phyloP scores from a whole-genome alignment of 163 green algal genomes.

The Volvox carteri region DNA sequence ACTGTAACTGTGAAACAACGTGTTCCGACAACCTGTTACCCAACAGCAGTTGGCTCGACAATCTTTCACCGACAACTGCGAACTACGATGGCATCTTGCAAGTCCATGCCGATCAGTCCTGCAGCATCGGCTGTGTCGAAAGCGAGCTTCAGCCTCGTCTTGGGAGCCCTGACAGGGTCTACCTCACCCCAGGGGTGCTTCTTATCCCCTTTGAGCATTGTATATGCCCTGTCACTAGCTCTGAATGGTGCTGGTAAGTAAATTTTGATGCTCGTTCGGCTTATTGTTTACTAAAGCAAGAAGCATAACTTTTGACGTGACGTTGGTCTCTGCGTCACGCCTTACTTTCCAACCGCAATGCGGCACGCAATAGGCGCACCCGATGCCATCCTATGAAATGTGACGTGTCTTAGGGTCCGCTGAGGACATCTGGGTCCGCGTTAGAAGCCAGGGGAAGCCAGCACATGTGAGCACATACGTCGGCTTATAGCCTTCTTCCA shows the following conservation, averaged over 20 bases:
- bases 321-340: too few species aligned
- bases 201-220: conserved; percentile 36
- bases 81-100: conserved; percentile 1
- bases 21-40: too few species aligned
- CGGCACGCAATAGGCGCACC: too few species aligned
- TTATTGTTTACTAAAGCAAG: not conserved
- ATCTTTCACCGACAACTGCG: not conserved
- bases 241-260: conserved; percentile 48
- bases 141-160: conserved; percentile 12
- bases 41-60: not conserved
- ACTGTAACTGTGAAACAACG: too few species aligned
- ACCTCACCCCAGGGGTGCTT: not conserved
- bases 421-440: too few species aligned
- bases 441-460: too few species aligned
- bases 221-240: conserved; percentile 45
- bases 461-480: too few species aligned
- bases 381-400: too few species aligned
- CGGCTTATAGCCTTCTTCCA: too few species aligned
- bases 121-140: not conserved
- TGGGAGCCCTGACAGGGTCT: not conserved
- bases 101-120: too few species aligned
- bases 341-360: too few species aligned
- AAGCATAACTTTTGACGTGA: not conserved
- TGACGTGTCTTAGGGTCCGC: too few species aligned
- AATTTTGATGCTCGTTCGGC: not conserved